Percentiles rank a stretch among this genome's conserved stretches.
Evolutionary conservation across 2,329 filamentous ascomycete species (phyloP).

Genomic region (Graphilbum fragrans): DNA sequence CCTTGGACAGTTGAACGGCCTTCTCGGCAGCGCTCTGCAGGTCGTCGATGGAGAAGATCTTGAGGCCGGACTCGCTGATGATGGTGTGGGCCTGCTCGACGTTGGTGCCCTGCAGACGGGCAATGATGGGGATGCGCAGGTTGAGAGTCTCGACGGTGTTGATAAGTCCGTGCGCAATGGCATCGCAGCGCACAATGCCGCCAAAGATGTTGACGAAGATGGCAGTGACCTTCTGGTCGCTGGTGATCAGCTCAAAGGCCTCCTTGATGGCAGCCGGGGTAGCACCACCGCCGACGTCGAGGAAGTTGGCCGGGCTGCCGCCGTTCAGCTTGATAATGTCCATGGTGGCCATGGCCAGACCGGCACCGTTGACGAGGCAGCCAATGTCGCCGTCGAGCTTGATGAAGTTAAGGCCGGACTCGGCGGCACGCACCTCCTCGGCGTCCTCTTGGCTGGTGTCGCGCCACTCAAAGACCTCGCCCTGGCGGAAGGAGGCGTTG

Average conservation of each 20-base stretch:
- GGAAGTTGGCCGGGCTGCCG: conserved; percentile 91
- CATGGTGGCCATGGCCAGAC: conserved; percentile 99
- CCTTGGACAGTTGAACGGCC: conserved; percentile 96
- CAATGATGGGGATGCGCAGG: conserved; percentile 92
- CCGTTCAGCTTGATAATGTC: conserved; percentile 99
- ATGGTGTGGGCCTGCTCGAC: conserved; percentile 85
- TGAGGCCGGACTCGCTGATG: conserved; percentile 95
- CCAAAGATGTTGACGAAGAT: conserved; percentile 99
- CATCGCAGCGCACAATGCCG: conserved; percentile 95
- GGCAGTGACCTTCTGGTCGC: conserved; percentile 92
- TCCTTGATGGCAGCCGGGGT: conserved; percentile 94
- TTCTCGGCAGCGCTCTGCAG: conserved; percentile 95
- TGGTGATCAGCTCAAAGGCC: conserved; percentile 97
- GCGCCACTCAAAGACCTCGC: conserved; percentile 89
- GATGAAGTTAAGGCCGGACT: conserved; percentile 98
- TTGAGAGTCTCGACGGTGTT: conserved; percentile 90
- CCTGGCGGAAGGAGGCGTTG: conserved; percentile 96
- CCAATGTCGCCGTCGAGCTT: conserved; percentile 99
- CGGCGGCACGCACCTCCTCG: conserved; percentile 92
- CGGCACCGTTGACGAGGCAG: conserved; percentile 97
- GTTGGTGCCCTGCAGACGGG: conserved; percentile 95
- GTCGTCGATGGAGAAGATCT: conserved; percentile 99
- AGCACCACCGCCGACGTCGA: conserved; percentile 95
- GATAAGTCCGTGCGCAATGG: conserved; percentile 92
- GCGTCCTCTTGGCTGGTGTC: conserved; percentile 92